Conservation (phyloP, 108 stramenopile species). For the Cylindrotheca fusiformis region DNA sequence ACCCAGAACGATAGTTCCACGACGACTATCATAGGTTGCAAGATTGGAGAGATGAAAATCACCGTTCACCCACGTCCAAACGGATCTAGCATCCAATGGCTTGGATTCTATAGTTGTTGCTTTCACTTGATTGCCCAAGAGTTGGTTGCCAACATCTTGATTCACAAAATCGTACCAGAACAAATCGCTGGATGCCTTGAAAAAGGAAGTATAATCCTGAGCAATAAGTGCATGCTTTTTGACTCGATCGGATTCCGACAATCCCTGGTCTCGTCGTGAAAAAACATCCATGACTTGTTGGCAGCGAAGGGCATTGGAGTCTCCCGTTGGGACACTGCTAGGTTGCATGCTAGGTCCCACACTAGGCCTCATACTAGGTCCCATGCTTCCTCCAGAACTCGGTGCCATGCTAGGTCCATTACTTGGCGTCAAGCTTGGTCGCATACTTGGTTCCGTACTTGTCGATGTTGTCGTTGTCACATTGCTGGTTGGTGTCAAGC, state of each 20-base stretch:
- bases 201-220: not conserved
- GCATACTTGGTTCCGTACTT: not conserved
- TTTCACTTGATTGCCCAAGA: not conserved
- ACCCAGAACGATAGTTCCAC: constrained; percentile 53
- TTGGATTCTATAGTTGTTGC: not conserved
- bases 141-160: not conserved
- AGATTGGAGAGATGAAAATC: constrained; percentile 68
- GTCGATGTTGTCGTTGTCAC: constrained; percentile 5
- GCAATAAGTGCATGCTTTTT: not conserved
- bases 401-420: not conserved
- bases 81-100: not conserved
- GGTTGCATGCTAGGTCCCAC: not conserved
- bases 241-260: not conserved
- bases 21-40: constrained; percentile 54
- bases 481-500: too few relatives aligned
- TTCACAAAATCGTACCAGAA: not conserved
- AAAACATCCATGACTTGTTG: not conserved
- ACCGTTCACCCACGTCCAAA: constrained; percentile 58
- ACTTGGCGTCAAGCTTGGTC: too few relatives aligned
- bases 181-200: not conserved
- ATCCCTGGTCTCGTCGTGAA: not conserved
- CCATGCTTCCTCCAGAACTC: not conserved
- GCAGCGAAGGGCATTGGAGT: not conserved
- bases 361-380: not conserved
- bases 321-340: too few relatives aligned